These are phyloP conservation scores for Cruciata laevipes DNA, from an alignment of 257 asterid species.

Conservation along the genomic window DNA sequence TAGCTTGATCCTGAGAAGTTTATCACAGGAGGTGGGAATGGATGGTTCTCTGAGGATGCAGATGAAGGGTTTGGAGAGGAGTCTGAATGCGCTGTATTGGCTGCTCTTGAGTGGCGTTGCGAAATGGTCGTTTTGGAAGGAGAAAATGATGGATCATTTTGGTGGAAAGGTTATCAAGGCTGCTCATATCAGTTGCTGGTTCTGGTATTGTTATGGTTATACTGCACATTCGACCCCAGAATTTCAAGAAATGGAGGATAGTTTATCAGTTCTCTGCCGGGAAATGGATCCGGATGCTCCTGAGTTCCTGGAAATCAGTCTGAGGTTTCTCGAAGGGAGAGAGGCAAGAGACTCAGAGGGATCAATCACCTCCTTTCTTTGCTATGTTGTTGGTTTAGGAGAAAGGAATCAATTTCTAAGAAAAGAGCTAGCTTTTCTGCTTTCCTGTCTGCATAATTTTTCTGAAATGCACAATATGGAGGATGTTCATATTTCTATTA, in stretches of 20 bases:
- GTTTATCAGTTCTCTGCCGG: neutral
- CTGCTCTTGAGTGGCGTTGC: neutral
- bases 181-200: neutral
- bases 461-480: neutral
- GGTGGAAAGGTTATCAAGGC: neutral
- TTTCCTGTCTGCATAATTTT: neutral
- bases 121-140: neutral
- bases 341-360: neutral
- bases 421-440: neutral
- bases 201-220: neutral
- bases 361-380: neutral
- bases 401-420: neutral
- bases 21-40: neutral
- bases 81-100: neutral
- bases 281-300: constrained; percentile 4
- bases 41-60: neutral
- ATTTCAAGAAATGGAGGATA: neutral
- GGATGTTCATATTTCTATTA: neutral
- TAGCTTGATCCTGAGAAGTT: neutral
- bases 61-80: neutral
- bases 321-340: neutral
- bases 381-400: neutral
- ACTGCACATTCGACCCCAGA: neutral
- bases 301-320: neutral
- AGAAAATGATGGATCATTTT: constrained; percentile 1